These are phyloP conservation scores for Lentinus polychrous DNA, from an alignment of 1,284 basidiomycete genomes.

Conservation along the genomic window DNA sequence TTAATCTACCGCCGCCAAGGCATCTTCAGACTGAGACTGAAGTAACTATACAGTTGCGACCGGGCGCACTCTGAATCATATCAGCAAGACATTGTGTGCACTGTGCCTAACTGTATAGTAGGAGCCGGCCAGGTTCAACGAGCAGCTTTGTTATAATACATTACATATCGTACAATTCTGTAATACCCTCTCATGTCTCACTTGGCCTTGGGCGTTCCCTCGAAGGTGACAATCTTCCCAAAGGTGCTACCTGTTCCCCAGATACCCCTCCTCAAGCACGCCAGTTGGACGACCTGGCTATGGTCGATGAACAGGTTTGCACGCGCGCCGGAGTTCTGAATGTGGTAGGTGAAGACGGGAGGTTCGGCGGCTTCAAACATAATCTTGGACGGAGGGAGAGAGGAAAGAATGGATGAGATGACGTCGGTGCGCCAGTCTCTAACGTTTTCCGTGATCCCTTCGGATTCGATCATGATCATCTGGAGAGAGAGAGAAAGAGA, in stretches of 20 bases:
- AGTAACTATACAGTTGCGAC: no score
- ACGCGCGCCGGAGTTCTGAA: constrained; percentile 38
- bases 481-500: constrained; percentile 10
- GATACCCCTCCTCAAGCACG: constrained; percentile 38
- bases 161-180: no score
- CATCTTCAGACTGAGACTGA: no score
- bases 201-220: constrained; percentile 8
- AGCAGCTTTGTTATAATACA: no score
- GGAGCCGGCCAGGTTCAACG: no score
- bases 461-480: constrained; percentile 43
- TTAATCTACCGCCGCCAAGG: no score
- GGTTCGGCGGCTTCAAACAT: constrained; percentile 41
- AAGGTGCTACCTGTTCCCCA: constrained; percentile 41
- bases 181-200: not conserved
- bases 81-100: no score
- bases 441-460: constrained; percentile 44
- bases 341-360: constrained; percentile 34
- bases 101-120: no score
- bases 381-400: constrained; percentile 35
- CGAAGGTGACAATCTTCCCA: constrained; percentile 30
- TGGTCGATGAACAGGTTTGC: constrained; percentile 42
- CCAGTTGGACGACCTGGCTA: constrained; percentile 39
- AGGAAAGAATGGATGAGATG: constrained; percentile 35
- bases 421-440: constrained; percentile 35
- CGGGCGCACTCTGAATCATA: no score